Evolutionary conservation across 1,284 basidiomycete species (phyloP).

Genomic region (Paramarasmius palmivorus): DNA sequence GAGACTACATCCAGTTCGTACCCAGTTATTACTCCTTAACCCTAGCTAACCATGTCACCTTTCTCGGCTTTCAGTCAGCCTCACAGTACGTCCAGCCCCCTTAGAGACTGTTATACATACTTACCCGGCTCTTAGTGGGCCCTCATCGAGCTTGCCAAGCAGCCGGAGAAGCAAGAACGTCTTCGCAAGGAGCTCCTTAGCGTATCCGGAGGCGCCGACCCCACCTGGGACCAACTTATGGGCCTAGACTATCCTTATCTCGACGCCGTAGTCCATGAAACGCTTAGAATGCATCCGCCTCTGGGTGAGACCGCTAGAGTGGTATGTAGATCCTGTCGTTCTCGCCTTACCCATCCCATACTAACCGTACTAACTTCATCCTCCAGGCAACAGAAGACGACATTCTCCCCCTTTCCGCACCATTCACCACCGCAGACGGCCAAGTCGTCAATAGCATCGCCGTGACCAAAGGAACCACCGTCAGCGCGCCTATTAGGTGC

Average conservation of each 20-base stretch:
- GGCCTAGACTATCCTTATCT: conserved; percentile 4
- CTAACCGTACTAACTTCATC: conserved; percentile 13
- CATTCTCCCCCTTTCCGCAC: conserved; percentile 43
- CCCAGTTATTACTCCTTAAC: neutral
- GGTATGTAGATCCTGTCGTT: conserved; percentile 28
- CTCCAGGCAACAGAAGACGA: conserved; percentile 48
- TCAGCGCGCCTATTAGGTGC: conserved; percentile 39
- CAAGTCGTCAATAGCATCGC: conserved; percentile 27
- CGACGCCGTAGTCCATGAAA: conserved; percentile 49
- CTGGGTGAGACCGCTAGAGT: conserved; percentile 37
- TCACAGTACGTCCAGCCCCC: conserved; percentile 18
- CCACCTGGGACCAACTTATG: conserved; percentile 10
- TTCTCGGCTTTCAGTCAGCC: conserved; percentile 18
- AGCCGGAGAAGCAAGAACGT: conserved; percentile 22
- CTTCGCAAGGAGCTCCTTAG: conserved; percentile 26
- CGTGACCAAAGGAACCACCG: conserved; percentile 43
- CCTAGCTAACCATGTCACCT: neutral
- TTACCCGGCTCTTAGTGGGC: conserved; percentile 24
- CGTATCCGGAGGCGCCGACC: conserved; percentile 21
- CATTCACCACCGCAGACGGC: conserved; percentile 27
- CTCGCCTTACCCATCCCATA: neutral
- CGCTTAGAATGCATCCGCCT: conserved; percentile 44
- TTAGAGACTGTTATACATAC: neutral
- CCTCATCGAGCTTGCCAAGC: conserved; percentile 28
- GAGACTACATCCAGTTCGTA: conserved; percentile 41